These are phyloP conservation scores for Nemophila menziesii DNA, from an alignment of 257 asterid species.

Conservation along the genomic window DNA sequence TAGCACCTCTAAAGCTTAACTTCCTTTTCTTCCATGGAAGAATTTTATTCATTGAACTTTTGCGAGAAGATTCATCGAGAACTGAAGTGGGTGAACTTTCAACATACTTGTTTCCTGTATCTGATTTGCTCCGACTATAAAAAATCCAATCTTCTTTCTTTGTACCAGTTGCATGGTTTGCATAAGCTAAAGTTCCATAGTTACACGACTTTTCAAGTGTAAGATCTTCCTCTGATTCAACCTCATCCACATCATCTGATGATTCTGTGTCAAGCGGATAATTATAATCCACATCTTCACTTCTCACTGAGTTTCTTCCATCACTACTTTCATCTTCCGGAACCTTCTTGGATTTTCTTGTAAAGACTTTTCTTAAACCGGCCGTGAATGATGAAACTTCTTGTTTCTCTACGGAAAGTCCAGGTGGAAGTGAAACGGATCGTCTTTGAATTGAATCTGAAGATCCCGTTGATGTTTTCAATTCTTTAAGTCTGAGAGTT, in stretches of 20 bases:
- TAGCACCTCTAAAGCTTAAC: slow-evolving; percentile 38
- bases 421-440: slow-evolving; percentile 23
- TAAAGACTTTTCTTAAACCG: slow-evolving; percentile 32
- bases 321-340: slow-evolving; percentile 55
- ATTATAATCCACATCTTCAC: slow-evolving; percentile 32
- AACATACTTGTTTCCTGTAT: slow-evolving; percentile 5
- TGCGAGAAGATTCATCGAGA: slow-evolving; percentile 16
- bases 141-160: slow-evolving; percentile 45
- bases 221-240: slow-evolving; percentile 19
- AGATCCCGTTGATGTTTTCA: slow-evolving; percentile 26
- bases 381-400: slow-evolving; percentile 22
- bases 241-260: slow-evolving; percentile 29
- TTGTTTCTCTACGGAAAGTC: slow-evolving; percentile 25
- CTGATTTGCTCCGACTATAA: slow-evolving; percentile 20
- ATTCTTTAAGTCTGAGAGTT: slow-evolving; percentile 32
- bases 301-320: slow-evolving; percentile 44
- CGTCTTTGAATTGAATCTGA: slow-evolving; percentile 27
- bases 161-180: slow-evolving; percentile 49
- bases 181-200: slow-evolving; percentile 54
- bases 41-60: slow-evolving; percentile 28
- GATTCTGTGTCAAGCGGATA: slow-evolving; percentile 42
- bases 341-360: slow-evolving; percentile 27
- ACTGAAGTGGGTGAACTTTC: slow-evolving; percentile 11
- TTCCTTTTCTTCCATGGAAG: slow-evolving; percentile 57
- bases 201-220: slow-evolving; percentile 31